phyloP scores from a whole-genome alignment of 768 basidiomycete genomes.

The Lactifluus piperatus region DNA sequence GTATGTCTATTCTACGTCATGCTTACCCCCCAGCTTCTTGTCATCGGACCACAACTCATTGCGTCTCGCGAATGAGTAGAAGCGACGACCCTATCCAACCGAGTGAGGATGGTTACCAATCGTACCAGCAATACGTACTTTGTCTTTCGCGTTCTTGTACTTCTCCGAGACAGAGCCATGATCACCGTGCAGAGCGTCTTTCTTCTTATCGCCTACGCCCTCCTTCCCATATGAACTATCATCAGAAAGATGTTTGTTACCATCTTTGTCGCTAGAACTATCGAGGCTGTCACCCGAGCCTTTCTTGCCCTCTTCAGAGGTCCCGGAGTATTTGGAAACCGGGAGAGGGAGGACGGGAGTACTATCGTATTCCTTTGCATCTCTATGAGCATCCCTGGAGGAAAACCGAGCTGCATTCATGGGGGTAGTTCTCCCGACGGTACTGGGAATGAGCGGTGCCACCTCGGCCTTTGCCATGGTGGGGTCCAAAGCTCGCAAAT shows the following conservation, averaged over 20 bases:
- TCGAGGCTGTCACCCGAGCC: background rate
- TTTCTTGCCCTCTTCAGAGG: background rate
- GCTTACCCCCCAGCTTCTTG: background rate
- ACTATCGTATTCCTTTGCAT: background rate
- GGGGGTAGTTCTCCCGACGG: background rate
- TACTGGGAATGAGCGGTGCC: background rate
- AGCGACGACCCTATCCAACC: conserved; percentile 16
- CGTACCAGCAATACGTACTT: background rate
- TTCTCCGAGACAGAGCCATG: background rate
- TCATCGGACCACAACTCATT: conserved; percentile 20
- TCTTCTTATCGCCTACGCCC: background rate
- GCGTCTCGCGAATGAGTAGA: conserved; percentile 16
- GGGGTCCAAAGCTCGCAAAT: conserved; percentile 1
- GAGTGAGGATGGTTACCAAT: background rate
- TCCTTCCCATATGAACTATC: background rate
- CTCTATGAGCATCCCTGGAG: background rate
- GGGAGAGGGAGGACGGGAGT: conserved; percentile 4
- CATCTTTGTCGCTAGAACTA: background rate
- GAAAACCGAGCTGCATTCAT: background rate
- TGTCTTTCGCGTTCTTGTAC: conserved; percentile 4
- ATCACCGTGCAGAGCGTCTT: background rate
- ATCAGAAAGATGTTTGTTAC: background rate
- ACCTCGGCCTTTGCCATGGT: background rate
- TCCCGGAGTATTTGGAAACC: background rate
- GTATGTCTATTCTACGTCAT: background rate